phyloP scores from a whole-genome alignment of 192 early-diverging fungal species.

The Backusella sp. region DNA sequence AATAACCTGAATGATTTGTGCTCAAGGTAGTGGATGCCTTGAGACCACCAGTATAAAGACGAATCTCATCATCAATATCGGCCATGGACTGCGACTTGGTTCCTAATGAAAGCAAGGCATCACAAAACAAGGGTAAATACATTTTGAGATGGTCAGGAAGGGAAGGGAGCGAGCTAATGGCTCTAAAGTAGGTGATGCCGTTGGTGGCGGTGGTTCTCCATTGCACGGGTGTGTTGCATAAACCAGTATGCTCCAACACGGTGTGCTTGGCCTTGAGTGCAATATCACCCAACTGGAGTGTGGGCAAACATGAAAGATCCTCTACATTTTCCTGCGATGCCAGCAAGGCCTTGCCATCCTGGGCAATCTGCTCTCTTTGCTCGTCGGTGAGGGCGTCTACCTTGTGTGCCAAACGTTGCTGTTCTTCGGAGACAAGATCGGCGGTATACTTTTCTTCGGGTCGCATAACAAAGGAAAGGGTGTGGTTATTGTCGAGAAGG shows the following conservation, averaged over 20 bases:
- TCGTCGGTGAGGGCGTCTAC: conserved; percentile 55
- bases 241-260: conserved; percentile 47
- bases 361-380: conserved; percentile 60
- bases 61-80: conserved; percentile 85
- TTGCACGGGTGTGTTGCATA: conserved; percentile 60
- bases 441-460: conserved; percentile 67
- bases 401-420: conserved; percentile 60
- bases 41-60: conserved; percentile 84
- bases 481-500: conserved; percentile 77
- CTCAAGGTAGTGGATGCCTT: conserved; percentile 62
- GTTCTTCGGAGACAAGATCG: conserved; percentile 61
- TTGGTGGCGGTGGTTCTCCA: conserved; percentile 84
- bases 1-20: conserved; percentile 58
- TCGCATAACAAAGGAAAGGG: conserved; percentile 80
- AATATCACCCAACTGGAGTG: conserved; percentile 80
- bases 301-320: conserved; percentile 83
- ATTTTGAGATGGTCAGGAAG: conserved; percentile 54
- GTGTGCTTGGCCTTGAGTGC: conserved; percentile 58
- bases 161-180: conserved; percentile 65
- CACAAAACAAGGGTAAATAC: conserved; percentile 78
- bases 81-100: conserved; percentile 66
- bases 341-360: conserved; percentile 66
- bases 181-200: conserved; percentile 86
- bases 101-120: conserved; percentile 64
- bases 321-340: conserved; percentile 71